Conservation (phyloP, 352 stramenopile species). For the Globisporangium uncinulatum region DNA sequence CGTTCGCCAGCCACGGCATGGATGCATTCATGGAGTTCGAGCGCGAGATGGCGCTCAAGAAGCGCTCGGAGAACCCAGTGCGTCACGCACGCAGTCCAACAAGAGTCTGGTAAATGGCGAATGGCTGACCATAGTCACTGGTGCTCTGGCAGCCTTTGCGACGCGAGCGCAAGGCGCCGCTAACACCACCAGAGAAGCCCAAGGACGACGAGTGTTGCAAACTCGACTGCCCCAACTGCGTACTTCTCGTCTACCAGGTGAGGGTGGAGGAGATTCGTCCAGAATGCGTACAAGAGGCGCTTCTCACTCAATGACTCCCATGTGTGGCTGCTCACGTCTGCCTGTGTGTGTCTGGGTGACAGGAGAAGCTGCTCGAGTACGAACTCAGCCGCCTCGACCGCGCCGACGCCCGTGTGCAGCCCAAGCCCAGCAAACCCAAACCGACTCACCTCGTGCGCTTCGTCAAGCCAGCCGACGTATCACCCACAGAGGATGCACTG, state of each 20-base stretch:
- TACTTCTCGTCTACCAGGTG: slow-evolving; percentile 83
- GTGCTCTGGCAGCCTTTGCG: no score
- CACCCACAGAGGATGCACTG: slow-evolving; percentile 18
- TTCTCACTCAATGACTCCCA: no score
- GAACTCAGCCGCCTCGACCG: slow-evolving; percentile 49
- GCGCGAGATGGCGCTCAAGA: slow-evolving; percentile 71
- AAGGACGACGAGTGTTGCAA: slow-evolving; percentile 81
- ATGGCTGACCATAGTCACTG: no score
- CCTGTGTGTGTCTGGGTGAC: background rate
- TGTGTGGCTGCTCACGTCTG: background rate
- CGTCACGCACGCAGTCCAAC: no score
- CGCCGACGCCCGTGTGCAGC: slow-evolving; percentile 15
- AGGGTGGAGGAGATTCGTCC: no score
- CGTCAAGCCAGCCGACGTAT: slow-evolving; percentile 20
- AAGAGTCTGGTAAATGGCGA: no score
- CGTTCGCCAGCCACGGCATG: slow-evolving; percentile 42
- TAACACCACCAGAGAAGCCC: slow-evolving; percentile 55
- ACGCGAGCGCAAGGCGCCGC: slow-evolving; percentile 18
- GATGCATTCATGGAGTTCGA: slow-evolving; percentile 86
- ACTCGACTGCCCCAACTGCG: slow-evolving; percentile 82
- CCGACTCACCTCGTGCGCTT: slow-evolving; percentile 50
- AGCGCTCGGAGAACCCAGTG: slow-evolving; percentile 39
- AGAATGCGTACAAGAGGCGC: no score
- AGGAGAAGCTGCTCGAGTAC: slow-evolving; percentile 85
- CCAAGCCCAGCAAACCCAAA: slow-evolving; percentile 19